Conservation (phyloP, 176 grass and related monocot genomes). For the Leersia perrieri region DNA sequence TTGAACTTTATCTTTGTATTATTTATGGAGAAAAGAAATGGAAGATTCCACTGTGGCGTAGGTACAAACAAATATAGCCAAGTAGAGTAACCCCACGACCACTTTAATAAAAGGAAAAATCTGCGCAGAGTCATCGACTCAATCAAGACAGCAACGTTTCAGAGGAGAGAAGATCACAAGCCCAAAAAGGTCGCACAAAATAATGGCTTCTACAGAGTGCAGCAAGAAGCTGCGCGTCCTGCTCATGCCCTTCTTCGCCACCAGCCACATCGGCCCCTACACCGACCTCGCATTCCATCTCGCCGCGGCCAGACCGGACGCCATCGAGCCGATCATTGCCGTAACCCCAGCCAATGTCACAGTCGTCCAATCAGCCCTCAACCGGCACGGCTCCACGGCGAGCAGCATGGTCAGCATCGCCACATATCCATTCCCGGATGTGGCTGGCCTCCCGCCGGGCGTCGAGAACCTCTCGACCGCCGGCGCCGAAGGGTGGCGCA, state of each 20-base stretch:
- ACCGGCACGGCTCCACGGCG: neutral
- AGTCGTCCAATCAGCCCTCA: neutral
- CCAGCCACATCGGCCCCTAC: slow-evolving; percentile 23
- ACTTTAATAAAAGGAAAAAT: too few relatives aligned
- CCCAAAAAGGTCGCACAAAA: neutral
- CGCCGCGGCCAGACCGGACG: neutral
- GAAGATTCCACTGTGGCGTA: too few relatives aligned
- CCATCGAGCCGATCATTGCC: slow-evolving; percentile 2
- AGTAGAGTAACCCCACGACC: too few relatives aligned
- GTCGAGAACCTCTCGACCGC: neutral
- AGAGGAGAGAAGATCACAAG: too few relatives aligned
- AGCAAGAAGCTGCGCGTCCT: slow-evolving; percentile 13
- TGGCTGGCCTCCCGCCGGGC: neutral
- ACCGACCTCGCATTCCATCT: slow-evolving; percentile 28
- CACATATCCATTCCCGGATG: neutral
- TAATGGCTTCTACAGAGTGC: neutral
- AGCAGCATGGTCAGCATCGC: neutral
- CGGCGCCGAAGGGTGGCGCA: neutral
- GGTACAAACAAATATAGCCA: too few relatives aligned
- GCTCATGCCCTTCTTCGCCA: slow-evolving; percentile 26
- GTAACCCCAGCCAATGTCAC: neutral
- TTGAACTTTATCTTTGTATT: too few relatives aligned
- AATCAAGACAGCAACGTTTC: too few relatives aligned
- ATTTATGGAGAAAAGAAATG: too few relatives aligned
- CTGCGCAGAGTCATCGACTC: too few relatives aligned